A percentile compares a stretch with the other conserved stretches of the same genome.
Evolutionary conservation across 257 asterid genomes (phyloP).

Genomic region (Penstemon eatonii): DNA sequence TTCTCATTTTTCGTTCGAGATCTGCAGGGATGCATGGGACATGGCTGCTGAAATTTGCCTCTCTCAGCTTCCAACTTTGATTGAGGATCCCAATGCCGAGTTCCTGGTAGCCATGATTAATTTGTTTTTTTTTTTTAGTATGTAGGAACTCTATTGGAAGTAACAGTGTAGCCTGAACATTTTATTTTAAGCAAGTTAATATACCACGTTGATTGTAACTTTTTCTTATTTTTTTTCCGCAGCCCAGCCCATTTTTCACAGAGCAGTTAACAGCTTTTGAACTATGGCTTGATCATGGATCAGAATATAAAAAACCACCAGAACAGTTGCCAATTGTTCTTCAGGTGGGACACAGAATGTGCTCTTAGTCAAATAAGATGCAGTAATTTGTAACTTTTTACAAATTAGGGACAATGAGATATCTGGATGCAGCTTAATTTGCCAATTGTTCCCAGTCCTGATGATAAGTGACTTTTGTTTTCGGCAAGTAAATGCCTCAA

Average conservation of each 20-base stretch:
- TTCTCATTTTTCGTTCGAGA: constrained; percentile 22
- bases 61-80: constrained; percentile 86
- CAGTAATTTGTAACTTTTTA: constrained; percentile 15
- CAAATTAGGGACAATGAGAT: constrained; percentile 5
- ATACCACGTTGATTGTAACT: constrained; percentile 3
- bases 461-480: neutral
- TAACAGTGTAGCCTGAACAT: neutral
- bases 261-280: constrained; percentile 40
- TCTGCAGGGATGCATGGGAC: constrained; percentile 96
- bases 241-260: constrained; percentile 51
- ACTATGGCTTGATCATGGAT: constrained; percentile 63
- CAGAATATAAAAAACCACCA: constrained; percentile 56
- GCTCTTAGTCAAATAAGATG: constrained; percentile 16
- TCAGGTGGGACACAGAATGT: constrained; percentile 41
- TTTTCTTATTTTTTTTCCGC: constrained; percentile 26
- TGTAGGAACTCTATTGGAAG: neutral
- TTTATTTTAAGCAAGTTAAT: constrained; percentile 14
- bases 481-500: no score
- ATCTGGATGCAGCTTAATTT: constrained; percentile 7
- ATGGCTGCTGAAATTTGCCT: constrained; percentile 99
- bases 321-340: constrained; percentile 62
- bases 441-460: no score
- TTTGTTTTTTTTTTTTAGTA: neutral
- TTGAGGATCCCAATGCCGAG: constrained; percentile 85
- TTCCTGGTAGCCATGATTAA: constrained; percentile 57